Evolutionary conservation across 2,329 filamentous ascomycete genomes (phyloP).

Genomic region (Tolypocladium capitatum): DNA sequence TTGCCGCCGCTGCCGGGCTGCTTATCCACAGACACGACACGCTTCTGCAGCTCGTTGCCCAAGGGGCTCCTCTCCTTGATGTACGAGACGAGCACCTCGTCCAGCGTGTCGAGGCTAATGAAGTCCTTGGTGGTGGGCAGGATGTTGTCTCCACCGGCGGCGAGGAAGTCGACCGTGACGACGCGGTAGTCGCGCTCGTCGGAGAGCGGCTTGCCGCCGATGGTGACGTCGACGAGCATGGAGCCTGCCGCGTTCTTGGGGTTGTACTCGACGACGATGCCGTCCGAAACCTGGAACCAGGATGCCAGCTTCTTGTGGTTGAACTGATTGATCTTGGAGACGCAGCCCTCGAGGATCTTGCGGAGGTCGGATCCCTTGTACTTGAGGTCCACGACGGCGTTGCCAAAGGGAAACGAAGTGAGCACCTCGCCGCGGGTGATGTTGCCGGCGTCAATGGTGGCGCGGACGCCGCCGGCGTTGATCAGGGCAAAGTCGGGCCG

Average conservation of each 20-base stretch:
- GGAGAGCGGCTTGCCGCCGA: conserved; percentile 35
- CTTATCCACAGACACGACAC: conserved; percentile 10
- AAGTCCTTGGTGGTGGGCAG: conserved; percentile 26
- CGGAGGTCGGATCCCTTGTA: conserved; percentile 41
- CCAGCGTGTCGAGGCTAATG: conserved; percentile 36
- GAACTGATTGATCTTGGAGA: conserved; percentile 39
- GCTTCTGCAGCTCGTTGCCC: conserved; percentile 32
- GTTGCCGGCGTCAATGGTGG: conserved; percentile 45
- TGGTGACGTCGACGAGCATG: conserved; percentile 37
- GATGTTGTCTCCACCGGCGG: conserved; percentile 50
- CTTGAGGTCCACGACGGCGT: conserved; percentile 45
- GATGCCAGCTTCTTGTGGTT: conserved; percentile 40
- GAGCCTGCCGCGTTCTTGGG: conserved; percentile 32
- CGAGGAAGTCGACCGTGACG: conserved; percentile 50
- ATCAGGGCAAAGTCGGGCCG: conserved; percentile 43
- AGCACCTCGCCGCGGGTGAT: conserved; percentile 52
- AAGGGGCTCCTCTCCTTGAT: conserved; percentile 35
- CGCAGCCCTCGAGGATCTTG: conserved; percentile 44
- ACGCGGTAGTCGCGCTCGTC: conserved; percentile 35
- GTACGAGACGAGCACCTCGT: conserved; percentile 39
- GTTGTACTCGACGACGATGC: conserved; percentile 45
- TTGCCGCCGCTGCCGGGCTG: background rate
- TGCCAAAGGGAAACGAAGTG: conserved; percentile 53
- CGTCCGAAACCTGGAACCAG: conserved; percentile 46
- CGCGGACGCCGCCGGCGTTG: conserved; percentile 51